Evolutionary conservation across 2,329 filamentous ascomycete genomes (phyloP), one percentile per base, ranked within the genome.

Genomic region (Aschersonia sp.): DNA sequence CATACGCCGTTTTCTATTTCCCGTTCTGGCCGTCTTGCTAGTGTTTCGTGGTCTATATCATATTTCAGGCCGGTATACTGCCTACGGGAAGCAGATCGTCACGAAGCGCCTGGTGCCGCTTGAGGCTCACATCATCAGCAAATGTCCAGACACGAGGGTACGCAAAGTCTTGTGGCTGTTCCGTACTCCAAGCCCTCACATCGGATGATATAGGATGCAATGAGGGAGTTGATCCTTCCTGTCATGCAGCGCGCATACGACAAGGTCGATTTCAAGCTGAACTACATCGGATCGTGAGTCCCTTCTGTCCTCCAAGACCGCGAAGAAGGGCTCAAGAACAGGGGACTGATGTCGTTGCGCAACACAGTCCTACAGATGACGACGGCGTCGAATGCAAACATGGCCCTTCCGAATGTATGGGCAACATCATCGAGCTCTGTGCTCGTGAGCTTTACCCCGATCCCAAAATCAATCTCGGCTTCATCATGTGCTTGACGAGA

Each of bases 81-180:
- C 37, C 35, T 14, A 30, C 44, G 22, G 22, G 22, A 41, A 22
- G 40, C 7, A 31, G 11, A 10, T 10, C 10, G 12, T 22, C n/a
- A 29, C 41, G n/a, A 22, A 31, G 40, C 43, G 30, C 31, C 65
- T 71, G 49, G 83, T 97, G 5, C 84, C 87, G 4, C 67, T 98
- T 2, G 92, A 98, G 63, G 86, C 87, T 48, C 90, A 97, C 63
- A 92, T 97, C 56, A 98, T 97, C 83, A 86, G 81, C 67, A 95
- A 97, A 72, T 98, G 92, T 59, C 89, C 90, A 0, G 92, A 98
- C 65, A 88, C 92, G 2, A 76, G 74, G 62, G 74, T 77, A 58
- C 9, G 29, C 29, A 9, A 30, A n/a, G n/a, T 11, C 40, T 12
- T 37, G 8, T 12, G 8, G 8, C 32, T 37, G 32, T 37, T 37